Conservation (phyloP, 441 rosid species). For the Syzygium syzygioides region DNA sequence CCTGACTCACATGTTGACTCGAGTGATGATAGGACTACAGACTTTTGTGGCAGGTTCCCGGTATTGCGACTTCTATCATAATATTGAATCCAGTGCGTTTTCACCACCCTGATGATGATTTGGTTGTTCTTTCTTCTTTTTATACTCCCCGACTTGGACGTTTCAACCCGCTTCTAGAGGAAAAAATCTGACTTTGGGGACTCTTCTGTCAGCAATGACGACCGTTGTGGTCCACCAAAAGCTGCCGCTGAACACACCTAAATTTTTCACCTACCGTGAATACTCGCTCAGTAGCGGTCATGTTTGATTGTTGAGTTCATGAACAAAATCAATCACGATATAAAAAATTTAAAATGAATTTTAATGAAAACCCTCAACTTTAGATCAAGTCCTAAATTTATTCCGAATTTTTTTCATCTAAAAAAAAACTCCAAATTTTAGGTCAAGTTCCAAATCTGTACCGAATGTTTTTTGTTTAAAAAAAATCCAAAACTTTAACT, state of each 20-base stretch:
- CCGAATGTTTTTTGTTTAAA: no score
- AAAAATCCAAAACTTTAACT: no score
- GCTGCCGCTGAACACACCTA: no score
- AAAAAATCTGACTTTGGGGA: rapidly evolving
- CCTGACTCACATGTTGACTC: background rate
- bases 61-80: no score
- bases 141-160: no score
- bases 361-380: no score
- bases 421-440: no score
- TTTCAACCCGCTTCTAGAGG: background rate
- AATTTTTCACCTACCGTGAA: background rate
- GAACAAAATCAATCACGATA: background rate
- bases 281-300: background rate
- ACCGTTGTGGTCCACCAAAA: background rate
- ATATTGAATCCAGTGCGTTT: background rate
- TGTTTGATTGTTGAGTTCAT: background rate
- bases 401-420: no score
- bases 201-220: background rate
- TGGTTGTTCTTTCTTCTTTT: background rate
- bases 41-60: background rate
- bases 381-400: no score
- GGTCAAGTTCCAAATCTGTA: no score
- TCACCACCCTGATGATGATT: background rate
- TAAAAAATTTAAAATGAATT: no score
- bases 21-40: background rate